A percentile compares a stretch with the other conserved stretches of the same genome.
phyloP scores from a whole-genome alignment of 306 rosid species.

The barrel medic (Medicago truncatula) region DNA sequence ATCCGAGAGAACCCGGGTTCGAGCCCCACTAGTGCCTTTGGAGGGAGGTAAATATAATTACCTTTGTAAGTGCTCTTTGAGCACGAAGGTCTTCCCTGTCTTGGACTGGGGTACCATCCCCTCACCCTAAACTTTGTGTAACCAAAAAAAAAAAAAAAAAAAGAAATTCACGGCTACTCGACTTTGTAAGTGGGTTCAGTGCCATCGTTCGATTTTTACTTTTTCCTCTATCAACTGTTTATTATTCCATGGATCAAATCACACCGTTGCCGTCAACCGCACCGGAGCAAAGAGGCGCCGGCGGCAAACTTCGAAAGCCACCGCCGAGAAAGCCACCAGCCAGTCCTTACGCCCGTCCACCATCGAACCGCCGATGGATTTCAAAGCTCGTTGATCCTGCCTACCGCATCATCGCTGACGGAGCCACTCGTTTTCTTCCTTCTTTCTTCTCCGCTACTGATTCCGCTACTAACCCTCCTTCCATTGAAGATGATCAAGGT shows the following conservation, averaged over 20 bases:
- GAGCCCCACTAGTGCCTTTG: no score
- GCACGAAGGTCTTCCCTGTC: no score
- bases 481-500: slow-evolving; percentile 47
- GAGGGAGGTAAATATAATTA: no score
- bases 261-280: background rate
- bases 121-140: no score
- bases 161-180: no score
- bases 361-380: slow-evolving; percentile 61
- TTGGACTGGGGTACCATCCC: no score
- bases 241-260: slow-evolving; percentile 31
- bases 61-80: no score
- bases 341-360: slow-evolving; percentile 41
- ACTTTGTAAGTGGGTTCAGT: no score
- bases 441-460: slow-evolving; percentile 52
- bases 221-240: no score
- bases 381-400: slow-evolving; percentile 86
- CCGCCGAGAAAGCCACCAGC: slow-evolving; percentile 40
- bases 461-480: slow-evolving; percentile 25
- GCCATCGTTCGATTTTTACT: no score
- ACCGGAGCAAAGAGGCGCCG: slow-evolving; percentile 42
- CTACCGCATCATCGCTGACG: slow-evolving; percentile 63
- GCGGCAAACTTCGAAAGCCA: slow-evolving; percentile 54
- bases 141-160: no score
- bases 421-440: slow-evolving; percentile 69
- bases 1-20: no score